A percentile compares a stretch with the other conserved stretches of the same genome.
phyloP scores from a whole-genome alignment of 306 rosid species.

The Cucumis cinereus region DNA sequence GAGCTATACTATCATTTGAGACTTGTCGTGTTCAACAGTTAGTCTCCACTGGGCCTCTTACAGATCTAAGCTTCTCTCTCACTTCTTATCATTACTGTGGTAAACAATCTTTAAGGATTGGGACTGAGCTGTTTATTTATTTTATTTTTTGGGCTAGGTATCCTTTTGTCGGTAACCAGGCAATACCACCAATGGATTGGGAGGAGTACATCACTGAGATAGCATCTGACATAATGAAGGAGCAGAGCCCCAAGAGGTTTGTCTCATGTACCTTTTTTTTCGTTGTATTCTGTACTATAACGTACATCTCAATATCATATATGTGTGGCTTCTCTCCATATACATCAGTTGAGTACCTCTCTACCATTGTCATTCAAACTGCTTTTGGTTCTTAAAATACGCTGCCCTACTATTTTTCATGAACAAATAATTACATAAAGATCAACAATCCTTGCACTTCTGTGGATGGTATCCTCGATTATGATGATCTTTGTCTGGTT shows the following conservation, averaged over 20 bases:
- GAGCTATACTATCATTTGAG: conserved; percentile 79
- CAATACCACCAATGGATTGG: conserved; percentile 89
- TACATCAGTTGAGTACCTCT: background rate
- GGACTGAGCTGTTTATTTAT: conserved; percentile 10
- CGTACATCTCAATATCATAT: background rate
- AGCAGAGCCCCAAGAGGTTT: conserved; percentile 96
- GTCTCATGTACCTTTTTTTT: background rate
- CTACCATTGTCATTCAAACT: background rate
- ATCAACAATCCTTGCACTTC: background rate
- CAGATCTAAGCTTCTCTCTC: background rate
- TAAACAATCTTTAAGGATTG: conserved; percentile 10
- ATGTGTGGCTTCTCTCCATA: background rate
- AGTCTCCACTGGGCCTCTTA: conserved; percentile 15
- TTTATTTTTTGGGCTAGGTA: conserved; percentile 38
- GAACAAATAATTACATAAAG: background rate
- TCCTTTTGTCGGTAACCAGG: conserved; percentile 66
- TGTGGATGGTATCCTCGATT: background rate
- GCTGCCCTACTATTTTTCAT: background rate
- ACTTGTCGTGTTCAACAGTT: conserved; percentile 90
- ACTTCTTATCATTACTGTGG: background rate
- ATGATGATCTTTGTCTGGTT: background rate
- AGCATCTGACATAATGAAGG: conserved; percentile 90
- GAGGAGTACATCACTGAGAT: conserved; percentile 85
- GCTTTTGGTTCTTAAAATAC: background rate
- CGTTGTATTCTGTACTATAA: background rate